A percentile compares a stretch with the other conserved stretches of the same genome.
Evolutionary conservation across 371 early-diverging fungal genomes (phyloP).

Genomic region (Mucor mucedo): DNA sequence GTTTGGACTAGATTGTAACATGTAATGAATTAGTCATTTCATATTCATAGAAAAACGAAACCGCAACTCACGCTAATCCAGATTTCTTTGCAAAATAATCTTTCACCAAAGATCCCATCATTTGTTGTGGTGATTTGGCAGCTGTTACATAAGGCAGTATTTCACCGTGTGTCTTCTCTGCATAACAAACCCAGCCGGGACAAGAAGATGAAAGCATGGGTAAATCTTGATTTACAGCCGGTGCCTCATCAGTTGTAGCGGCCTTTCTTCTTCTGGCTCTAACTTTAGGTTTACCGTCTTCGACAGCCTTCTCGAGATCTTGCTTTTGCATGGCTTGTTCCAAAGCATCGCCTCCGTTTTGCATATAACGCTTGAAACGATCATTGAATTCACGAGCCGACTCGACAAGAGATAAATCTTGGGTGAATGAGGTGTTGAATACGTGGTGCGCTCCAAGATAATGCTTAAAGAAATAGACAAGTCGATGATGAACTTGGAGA

Average conservation of each 20-base stretch:
- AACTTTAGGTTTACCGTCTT: conserved; percentile 25
- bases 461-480: conserved; percentile 69
- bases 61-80: conserved; percentile 46
- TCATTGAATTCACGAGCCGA: conserved; percentile 90
- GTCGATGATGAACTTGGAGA: conserved; percentile 61
- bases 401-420: conserved; percentile 85
- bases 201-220: conserved; percentile 87
- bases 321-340: conserved; percentile 41
- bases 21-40: too few species aligned
- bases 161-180: conserved; percentile 95
- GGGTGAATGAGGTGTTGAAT: conserved; percentile 86
- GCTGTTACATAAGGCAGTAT: conserved; percentile 83
- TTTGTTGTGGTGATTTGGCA: conserved; percentile 94
- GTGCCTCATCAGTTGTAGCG: conserved; percentile 26
- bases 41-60: neutral
- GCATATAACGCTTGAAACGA: conserved; percentile 60
- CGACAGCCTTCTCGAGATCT: conserved; percentile 28
- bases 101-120: conserved; percentile 93
- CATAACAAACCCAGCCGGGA: conserved; percentile 97
- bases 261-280: conserved; percentile 28
- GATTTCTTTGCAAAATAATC: conserved; percentile 72
- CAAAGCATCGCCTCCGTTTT: conserved; percentile 47
- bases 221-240: conserved; percentile 30
- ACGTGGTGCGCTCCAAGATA: conserved; percentile 83
- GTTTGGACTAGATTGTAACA: conserved; percentile 51